These are phyloP conservation scores for Coemansia sp. DNA, from an alignment of 192 early-diverging fungal genomes.

Conservation along the genomic window DNA sequence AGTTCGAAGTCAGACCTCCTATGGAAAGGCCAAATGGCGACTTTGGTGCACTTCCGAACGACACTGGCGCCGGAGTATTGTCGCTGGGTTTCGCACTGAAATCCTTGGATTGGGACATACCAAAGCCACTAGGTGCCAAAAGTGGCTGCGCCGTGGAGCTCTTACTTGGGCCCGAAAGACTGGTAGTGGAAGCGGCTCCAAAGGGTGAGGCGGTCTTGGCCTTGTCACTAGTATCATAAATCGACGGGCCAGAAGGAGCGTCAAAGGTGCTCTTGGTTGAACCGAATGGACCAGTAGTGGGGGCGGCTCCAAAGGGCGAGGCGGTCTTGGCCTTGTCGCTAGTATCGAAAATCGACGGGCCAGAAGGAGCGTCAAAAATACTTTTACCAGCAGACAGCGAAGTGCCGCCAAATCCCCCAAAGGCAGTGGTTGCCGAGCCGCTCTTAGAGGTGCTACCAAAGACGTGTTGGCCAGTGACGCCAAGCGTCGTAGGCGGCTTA, in stretches of 20 bases:
- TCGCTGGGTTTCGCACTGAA: not conserved
- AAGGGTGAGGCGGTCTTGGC: constrained; percentile 13
- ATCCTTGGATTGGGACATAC: not conserved
- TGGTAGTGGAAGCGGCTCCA: not conserved
- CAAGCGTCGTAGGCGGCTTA: constrained; percentile 26
- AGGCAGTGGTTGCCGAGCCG: constrained; percentile 22
- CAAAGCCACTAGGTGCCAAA: not conserved
- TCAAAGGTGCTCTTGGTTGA: constrained; percentile 37
- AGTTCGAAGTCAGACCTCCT: not conserved
- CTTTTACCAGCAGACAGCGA: constrained; percentile 11
- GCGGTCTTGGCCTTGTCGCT: constrained; percentile 15
- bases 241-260: constrained; percentile 24
- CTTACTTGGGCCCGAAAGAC: constrained; percentile 8
- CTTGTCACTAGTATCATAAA: constrained; percentile 27
- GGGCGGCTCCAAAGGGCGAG: constrained; percentile 10
- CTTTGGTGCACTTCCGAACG: constrained; percentile 10
- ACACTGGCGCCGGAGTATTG: not conserved
- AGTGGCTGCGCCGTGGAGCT: not conserved
- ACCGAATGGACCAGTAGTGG: not conserved
- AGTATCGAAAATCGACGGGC: constrained; percentile 35
- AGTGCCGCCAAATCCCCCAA: constrained; percentile 25
- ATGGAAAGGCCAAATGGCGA: not conserved
- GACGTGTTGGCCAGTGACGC: constrained; percentile 22
- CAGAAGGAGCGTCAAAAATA: constrained; percentile 37
- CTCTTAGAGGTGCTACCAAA: constrained; percentile 42